Evolutionary conservation across 768 basidiomycete species (phyloP), one percentile per base, ranked within the genome.

Genomic region (Asterophora lycoperdoides): DNA sequence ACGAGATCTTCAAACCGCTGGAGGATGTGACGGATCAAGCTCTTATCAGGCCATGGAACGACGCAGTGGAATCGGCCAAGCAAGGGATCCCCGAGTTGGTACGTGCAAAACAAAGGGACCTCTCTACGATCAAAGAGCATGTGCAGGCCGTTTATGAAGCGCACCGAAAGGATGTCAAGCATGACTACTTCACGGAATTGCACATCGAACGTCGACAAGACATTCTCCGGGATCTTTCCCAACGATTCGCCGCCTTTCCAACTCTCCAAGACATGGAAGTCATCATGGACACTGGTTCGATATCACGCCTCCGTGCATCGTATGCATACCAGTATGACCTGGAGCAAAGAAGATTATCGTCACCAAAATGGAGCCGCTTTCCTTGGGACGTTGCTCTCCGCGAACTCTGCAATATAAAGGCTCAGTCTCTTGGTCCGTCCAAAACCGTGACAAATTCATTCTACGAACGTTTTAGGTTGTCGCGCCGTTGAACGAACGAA

Each of bases 361-460:
- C 40, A 1, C 7, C 8, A 2, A 17, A 20, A 18, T 70, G 69
- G 62, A 60, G 67, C 5, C 65, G 72, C 13, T 80, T 80, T 56
- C 76, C 80, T 0, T 82, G 71, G 68, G 66, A 78, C 49, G 63
- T 80, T 41, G 77, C 78, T 1, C 66, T 77, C 52, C 62, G 78
- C 14, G 70, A 75, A 26, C 62, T 82, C 8, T 75, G 78, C 34
- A 55, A 56, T 32, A 80, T 80, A 58, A 81, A 81, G 58, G 70
- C 76, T 2, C 52, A 58, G 17, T 73, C 76, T 0, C 49, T 62
- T 10, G 74, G 74, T 4, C 50, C 59, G 0, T 62, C 60, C 35
- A 78, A 77, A 59, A 69, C 72, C 0, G 59, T 78, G 3, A 64
- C 64, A 0, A 56, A 49, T 0, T 56, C 60, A 1, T 79, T 80